These are phyloP conservation scores for Capsella bursapastoris DNA, from an alignment of 345 rosid genomes.

Conservation along the genomic window DNA sequence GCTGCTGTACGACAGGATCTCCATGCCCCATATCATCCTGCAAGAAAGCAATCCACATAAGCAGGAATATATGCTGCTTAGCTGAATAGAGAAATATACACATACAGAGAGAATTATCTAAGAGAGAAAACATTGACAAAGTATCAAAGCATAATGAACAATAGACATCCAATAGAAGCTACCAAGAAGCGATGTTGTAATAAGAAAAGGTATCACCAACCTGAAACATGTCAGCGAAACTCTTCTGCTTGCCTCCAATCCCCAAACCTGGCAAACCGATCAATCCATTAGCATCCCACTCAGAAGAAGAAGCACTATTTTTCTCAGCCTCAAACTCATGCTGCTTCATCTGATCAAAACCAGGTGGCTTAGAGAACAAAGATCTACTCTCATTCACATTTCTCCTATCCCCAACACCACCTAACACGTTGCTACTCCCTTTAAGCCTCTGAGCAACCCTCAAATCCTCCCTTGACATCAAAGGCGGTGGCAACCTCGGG, in stretches of 20 bases:
- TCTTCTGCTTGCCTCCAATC: constrained; percentile 72
- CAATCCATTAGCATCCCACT: constrained; percentile 84
- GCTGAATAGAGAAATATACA: neutral
- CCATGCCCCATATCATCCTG: constrained; percentile 48
- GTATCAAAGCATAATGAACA: constrained; percentile 17
- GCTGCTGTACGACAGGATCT: neutral
- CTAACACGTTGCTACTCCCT: constrained; percentile 58
- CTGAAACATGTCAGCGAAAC: constrained; percentile 83
- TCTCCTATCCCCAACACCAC: constrained; percentile 80
- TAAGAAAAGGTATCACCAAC: constrained; percentile 43
- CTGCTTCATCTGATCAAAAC: constrained; percentile 71
- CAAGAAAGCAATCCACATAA: constrained; percentile 30
- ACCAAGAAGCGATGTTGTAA: neutral
- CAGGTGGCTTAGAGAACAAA: constrained; percentile 75
- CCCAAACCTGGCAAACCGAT: constrained; percentile 73
- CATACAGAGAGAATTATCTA: neutral
- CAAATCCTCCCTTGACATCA: constrained; percentile 87
- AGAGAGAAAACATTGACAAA: constrained; percentile 9
- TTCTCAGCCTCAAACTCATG: constrained; percentile 54
- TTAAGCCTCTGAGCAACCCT: constrained; percentile 78
- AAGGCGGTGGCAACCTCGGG: constrained; percentile 93
- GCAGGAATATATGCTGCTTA: neutral
- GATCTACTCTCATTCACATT: constrained; percentile 60
- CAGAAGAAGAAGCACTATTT: constrained; percentile 49
- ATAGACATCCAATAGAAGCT: neutral